A percentile compares a stretch with the other conserved stretches of the same genome.
Evolutionary conservation across 2,329 filamentous ascomycete genomes (phyloP).

Genomic region (Apiospora sp.): DNA sequence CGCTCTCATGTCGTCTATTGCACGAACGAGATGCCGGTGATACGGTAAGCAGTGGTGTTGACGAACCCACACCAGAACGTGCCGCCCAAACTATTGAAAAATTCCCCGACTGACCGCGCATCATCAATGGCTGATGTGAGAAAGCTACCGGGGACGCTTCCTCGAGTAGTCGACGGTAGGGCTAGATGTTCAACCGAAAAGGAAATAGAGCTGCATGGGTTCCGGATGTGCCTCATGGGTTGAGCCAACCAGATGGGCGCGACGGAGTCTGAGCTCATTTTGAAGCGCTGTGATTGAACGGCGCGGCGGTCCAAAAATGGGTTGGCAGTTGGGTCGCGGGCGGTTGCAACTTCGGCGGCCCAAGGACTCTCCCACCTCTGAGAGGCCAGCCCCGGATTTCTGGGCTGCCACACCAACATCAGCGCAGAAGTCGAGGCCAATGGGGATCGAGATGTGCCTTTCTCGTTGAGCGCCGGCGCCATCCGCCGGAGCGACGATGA

Average conservation of each 20-base stretch:
- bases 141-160: not conserved
- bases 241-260: constrained; percentile 23
- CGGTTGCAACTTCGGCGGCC: constrained; percentile 12
- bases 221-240: not conserved
- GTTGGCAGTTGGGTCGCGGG: constrained; percentile 25
- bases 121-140: constrained; percentile 4
- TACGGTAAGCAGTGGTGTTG: not conserved
- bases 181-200: constrained; percentile 2
- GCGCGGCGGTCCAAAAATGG: constrained; percentile 1
- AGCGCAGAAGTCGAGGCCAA: not conserved
- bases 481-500: constrained; percentile 3
- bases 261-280: not conserved
- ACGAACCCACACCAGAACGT: constrained; percentile 26
- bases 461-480: not conserved
- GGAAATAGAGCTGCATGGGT: constrained; percentile 7
- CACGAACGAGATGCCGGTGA: not conserved
- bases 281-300: constrained; percentile 28
- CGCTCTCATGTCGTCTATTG: constrained; percentile 3
- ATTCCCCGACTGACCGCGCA: constrained; percentile 27
- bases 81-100: constrained; percentile 28
- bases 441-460: constrained; percentile 2
- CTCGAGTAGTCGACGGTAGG: constrained; percentile 4
- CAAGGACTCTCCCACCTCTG: not conserved
- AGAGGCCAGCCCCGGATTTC: constrained; percentile 11
- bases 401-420: constrained; percentile 16